Base-by-base conservation (phyloP, 106 monocot genomes). In the Triglochin maritima region DNA sequence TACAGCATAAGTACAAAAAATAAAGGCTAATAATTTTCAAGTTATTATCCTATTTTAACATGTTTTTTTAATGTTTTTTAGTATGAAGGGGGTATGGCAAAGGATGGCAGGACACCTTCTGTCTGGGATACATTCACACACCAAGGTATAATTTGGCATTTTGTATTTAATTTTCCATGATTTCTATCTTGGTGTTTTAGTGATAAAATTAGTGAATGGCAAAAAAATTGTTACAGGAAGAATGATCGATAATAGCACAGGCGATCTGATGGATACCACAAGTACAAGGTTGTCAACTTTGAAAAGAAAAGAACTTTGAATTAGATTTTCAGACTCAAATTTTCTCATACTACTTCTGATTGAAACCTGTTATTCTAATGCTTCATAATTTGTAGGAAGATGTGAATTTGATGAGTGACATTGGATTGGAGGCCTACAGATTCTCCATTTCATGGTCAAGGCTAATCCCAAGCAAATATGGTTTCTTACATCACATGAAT, bases 201-300 rank as follows among this genome's bases (percentile, higher is more conserved):
- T 29, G 29, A 29, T 29, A 29, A 29, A 29, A 29, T 29, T 29
- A 29, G 29, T 29, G 0, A 29, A 29, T 29, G 29, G 29, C 1
- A 29, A 29, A 29, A 29, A 29, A 29, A 29, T 29, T 0, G 15
- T 47, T 46, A 11, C 70, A 81, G 84, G 81, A 6, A 60, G 44
- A 44, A 70, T 81, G 76, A 52, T 44, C 3, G 79, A 80, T 59
- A 75, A 77, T 2, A 77, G 79, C 62, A 82, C 84, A 1, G 87
- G 78, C 15, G 87, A 92, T 50, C 46, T 82, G 91, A 82, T 58
- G 84, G 84, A 10, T 87, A 92, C 73, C 87, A 92, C 71, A 87
- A 87, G 64, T 92, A 83, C 62, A 85, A 85, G 87, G 88, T 88
- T 52, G 29, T 29, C 29, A 29, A 29, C 29, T 29, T 29, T 29